These are phyloP conservation scores for Umbelopsis sp. DNA, from an alignment of 371 early-diverging fungal species.

Conservation along the genomic window DNA sequence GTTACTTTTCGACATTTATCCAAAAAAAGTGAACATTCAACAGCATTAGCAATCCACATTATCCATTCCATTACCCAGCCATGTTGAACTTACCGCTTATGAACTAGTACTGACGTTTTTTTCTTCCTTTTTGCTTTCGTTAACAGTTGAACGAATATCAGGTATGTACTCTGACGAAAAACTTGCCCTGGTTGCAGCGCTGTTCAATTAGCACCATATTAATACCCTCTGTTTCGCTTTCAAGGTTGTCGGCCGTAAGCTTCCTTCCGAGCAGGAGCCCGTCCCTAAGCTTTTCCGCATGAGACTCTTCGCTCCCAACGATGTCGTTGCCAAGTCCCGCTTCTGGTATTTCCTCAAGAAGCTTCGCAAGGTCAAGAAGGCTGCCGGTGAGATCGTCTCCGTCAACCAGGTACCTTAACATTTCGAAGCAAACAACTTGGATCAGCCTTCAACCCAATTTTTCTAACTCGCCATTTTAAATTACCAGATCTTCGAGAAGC, in stretches of 20 bases:
- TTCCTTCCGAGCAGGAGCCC: conserved; percentile 92
- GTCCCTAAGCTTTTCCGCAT: conserved; percentile 98
- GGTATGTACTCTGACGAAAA: conserved; percentile 19
- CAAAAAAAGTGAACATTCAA: background rate
- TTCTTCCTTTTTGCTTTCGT: background rate
- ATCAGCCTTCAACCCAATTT: too few relatives aligned
- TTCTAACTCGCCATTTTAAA: background rate
- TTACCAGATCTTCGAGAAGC: conserved; percentile 92
- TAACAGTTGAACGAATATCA: conserved; percentile 27
- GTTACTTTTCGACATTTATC: background rate
- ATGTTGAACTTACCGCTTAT: background rate
- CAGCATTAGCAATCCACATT: background rate
- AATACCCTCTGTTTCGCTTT: too few relatives aligned
- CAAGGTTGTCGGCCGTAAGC: conserved; percentile 91
- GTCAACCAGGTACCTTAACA: conserved; percentile 82
- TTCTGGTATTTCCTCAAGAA: conserved; percentile 99
- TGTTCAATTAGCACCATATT: too few relatives aligned
- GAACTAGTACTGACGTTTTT: background rate
- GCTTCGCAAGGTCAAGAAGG: conserved; percentile 99
- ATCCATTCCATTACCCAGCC: background rate
- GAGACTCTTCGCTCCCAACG: conserved; percentile 99
- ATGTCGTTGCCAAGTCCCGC: conserved; percentile 98
- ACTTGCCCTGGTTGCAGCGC: background rate
- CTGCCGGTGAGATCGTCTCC: conserved; percentile 95
- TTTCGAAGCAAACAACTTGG: background rate